A percentile compares a stretch with the other conserved stretches of the same genome.
phyloP scores from a whole-genome alignment of 2,329 filamentous ascomycete genomes.

The Trichoderma sp. region DNA sequence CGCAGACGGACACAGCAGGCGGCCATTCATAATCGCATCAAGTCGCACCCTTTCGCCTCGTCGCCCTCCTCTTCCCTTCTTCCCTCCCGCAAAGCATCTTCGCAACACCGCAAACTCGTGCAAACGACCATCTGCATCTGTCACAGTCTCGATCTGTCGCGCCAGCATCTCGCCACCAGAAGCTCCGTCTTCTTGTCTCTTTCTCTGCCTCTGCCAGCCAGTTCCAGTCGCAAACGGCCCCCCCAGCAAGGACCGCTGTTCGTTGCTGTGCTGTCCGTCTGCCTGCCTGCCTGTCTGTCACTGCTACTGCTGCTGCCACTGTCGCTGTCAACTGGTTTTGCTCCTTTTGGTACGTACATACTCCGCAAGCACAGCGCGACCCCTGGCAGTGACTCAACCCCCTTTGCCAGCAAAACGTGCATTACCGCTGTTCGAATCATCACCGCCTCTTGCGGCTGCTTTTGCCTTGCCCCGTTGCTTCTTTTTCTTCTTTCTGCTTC shows the following conservation, averaged over 20 bases:
- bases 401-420: conserved; percentile 26
- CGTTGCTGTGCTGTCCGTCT: too few relatives aligned
- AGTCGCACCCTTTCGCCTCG: conserved; percentile 36
- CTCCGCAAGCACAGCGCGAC: conserved; percentile 25
- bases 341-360: conserved; percentile 43
- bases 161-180: conserved; percentile 48
- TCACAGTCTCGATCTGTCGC: conserved; percentile 63
- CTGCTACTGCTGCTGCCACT: conserved; percentile 32
- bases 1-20: conserved; percentile 3
- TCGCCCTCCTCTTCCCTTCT: conserved; percentile 43
- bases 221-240: too few relatives aligned
- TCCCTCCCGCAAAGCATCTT: conserved; percentile 47
- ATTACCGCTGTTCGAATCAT: conserved; percentile 24
- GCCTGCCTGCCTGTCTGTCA: conserved; percentile 14
- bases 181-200: conserved; percentile 29
- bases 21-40: conserved; percentile 35
- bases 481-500: neutral
- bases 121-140: conserved; percentile 54
- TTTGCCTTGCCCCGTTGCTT: neutral
- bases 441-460: conserved; percentile 26
- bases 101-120: conserved; percentile 53
- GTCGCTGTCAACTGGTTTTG: conserved; percentile 33
- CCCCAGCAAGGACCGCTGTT: too few relatives aligned
- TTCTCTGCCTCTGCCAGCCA: neutral
- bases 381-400: conserved; percentile 31